Percentiles rank a stretch among this genome's conserved stretches.
These are phyloP conservation scores for Drechslerella dactyloides DNA, from an alignment of 2,329 filamentous ascomycete genomes.

Conservation along the genomic window DNA sequence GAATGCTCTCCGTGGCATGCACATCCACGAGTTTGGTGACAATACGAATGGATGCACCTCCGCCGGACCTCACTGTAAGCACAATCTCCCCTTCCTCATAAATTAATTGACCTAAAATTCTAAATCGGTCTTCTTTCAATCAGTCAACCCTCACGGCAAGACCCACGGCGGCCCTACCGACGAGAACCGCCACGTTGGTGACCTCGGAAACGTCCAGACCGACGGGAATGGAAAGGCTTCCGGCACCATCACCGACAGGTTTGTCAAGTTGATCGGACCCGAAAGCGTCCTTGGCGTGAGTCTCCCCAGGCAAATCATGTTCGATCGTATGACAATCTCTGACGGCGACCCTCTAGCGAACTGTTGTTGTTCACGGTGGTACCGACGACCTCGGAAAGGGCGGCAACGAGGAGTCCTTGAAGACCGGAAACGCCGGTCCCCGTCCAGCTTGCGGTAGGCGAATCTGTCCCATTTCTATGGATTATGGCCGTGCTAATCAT, in stretches of 20 bases:
- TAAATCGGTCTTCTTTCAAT: neutral
- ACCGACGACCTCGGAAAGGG: slow-evolving; percentile 97
- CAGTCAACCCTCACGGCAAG: slow-evolving; percentile 95
- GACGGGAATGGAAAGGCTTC: slow-evolving; percentile 89
- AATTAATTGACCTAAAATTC: neutral
- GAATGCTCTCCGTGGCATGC: slow-evolving; percentile 96
- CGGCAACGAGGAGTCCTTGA: slow-evolving; percentile 90
- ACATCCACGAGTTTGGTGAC: slow-evolving; percentile 98
- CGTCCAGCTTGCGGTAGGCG: slow-evolving; percentile 85
- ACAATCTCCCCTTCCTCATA: neutral
- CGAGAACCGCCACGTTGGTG: slow-evolving; percentile 88
- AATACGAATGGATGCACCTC: slow-evolving; percentile 99
- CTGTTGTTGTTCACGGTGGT: slow-evolving; percentile 90
- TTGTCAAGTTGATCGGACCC: slow-evolving; percentile 94
- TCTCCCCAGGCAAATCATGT: neutral
- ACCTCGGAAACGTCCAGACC: slow-evolving; percentile 96
- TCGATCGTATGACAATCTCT: slow-evolving; percentile 18
- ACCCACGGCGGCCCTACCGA: slow-evolving; percentile 86
- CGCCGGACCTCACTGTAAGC: slow-evolving; percentile 84
- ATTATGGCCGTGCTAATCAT: slow-evolving; percentile 1
- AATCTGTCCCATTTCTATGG: neutral
- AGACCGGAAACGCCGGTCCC: slow-evolving; percentile 93
- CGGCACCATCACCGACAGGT: slow-evolving; percentile 78
- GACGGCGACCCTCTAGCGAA: slow-evolving; percentile 69
- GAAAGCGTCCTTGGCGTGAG: slow-evolving; percentile 80